Conservation (phyloP, 441 rosid genomes). For the Kokia cookei region DNA sequence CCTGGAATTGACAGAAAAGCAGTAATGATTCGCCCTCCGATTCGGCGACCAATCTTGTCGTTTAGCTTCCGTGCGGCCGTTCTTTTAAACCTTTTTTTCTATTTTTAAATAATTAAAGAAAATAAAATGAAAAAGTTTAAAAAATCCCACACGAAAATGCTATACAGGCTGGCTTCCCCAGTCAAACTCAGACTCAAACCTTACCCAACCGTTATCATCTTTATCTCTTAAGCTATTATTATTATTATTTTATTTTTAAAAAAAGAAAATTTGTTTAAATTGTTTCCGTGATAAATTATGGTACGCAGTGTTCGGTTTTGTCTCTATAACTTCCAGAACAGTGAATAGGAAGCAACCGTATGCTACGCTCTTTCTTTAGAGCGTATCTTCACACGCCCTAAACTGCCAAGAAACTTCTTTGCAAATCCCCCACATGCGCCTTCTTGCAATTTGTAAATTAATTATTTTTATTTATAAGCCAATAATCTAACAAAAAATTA, state of each 20-base stretch:
- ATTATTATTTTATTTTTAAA: not conserved
- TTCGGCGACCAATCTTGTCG: conserved; percentile 74
- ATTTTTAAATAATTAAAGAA: not conserved
- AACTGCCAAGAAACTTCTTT: not conserved
- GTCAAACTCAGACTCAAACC: conserved; percentile 50
- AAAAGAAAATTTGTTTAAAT: not conserved
- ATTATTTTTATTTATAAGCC: no score
- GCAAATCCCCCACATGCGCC: not conserved
- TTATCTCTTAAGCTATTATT: conserved; percentile 30
- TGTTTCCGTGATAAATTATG: conserved; percentile 23
- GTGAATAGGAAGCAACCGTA: not conserved
- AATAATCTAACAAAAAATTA: no score
- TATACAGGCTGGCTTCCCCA: conserved; percentile 55
- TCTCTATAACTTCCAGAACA: conserved; percentile 42
- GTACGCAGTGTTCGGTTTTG: conserved; percentile 33
- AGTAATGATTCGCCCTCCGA: conserved; percentile 50
- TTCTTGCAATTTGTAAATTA: not conserved
- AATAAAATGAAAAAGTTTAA: not conserved
- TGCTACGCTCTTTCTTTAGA: not conserved
- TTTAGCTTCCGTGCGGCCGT: conserved; percentile 35
- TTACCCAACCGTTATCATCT: conserved; percentile 51
- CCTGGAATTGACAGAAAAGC: conserved; percentile 45
- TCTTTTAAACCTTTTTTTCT: not conserved
- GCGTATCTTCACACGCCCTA: not conserved
- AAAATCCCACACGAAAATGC: conserved; percentile 28